phyloP scores from a whole-genome alignment of 805 yeast species.

The Candida sanyiensis region DNA sequence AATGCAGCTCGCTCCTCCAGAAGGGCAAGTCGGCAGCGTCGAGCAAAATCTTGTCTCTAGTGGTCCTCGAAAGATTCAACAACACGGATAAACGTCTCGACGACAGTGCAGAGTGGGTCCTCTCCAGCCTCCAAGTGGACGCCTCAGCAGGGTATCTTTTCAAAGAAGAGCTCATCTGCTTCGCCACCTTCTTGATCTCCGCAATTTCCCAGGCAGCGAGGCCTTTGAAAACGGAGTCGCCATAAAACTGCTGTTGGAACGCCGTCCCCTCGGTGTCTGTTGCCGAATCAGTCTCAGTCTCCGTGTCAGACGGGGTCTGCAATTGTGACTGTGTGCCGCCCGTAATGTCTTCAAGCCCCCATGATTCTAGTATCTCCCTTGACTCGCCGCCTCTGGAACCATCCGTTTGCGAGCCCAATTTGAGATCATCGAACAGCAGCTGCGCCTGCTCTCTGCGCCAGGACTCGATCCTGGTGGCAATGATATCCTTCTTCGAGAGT shows the following conservation, averaged over 20 bases:
- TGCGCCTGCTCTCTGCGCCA: constrained; percentile 28
- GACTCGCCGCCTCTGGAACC: constrained; percentile 6
- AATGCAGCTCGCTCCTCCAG: constrained; percentile 23
- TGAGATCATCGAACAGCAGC: constrained; percentile 19
- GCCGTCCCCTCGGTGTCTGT: constrained; percentile 8
- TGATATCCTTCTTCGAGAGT: constrained; percentile 18
- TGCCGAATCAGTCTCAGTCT: constrained; percentile 5
- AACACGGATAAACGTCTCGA: constrained; percentile 19
- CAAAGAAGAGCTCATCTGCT: constrained; percentile 21
- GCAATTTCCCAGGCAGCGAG: constrained; percentile 21
- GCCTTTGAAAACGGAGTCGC: constrained; percentile 22
- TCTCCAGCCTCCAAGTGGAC: neutral
- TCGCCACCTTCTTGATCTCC: constrained; percentile 23
- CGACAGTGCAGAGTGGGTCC: constrained; percentile 8
- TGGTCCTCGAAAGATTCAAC: constrained; percentile 16
- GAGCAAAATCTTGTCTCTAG: constrained; percentile 17
- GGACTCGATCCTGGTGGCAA: constrained; percentile 23
- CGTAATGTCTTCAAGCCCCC: constrained; percentile 30
- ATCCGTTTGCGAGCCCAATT: constrained; percentile 12
- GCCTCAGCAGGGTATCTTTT: constrained; percentile 9
- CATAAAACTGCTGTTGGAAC: constrained; percentile 26
- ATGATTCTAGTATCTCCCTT: constrained; percentile 27
- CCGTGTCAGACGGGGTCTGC: neutral
- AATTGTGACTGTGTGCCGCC: constrained; percentile 1
- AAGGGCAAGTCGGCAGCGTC: constrained; percentile 15